Base-by-base conservation (phyloP, 768 basidiomycete genomes). In the Auriscalpium vulgare region DNA sequence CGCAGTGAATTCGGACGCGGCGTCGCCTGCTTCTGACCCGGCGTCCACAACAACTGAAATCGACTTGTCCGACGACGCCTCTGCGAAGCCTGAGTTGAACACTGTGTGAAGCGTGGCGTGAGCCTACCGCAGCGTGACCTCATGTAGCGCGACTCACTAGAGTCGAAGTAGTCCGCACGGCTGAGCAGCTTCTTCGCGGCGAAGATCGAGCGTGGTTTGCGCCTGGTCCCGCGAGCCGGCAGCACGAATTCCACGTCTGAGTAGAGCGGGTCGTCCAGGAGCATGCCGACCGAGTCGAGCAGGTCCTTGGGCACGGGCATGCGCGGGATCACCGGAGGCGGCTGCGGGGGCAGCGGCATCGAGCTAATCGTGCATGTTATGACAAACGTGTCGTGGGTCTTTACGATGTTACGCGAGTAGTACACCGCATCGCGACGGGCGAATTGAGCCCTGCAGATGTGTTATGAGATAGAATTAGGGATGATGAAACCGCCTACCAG, bases 191-290 rank as follows among this genome's bases (percentile, higher is more conserved):
- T 81, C 60, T 78, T 81, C 46, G 82, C 81, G 1, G 90, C 91
- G 66, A 81, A 87, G 59, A 94, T 87, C 14, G 65, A 65, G 14
- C 75, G 68, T 29, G 63, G 60, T 44, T 70, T 74, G 21, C 69
- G 68, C 14, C 71, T 70, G 29, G 73, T 67, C 37, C 75, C 65
- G 36, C 71, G 71, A 45, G 73, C 70, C 0, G 87, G 87, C 35
- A 93, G 71, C 17, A 91, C 72, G 60, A 94, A 93, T 66, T 87
- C 84, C 16, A 93, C 81, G 63, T 94, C 91, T 7, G 91, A 91
- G 62, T 92, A 93, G 11, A 79, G 66, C n/a, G 87, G 87, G 63
- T 93, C 87, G 62, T 93, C 85, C 10, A 93, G 73, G 23, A 93
- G 71, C 36, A 75, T 70, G 6, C 91, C 91, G n/a, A 92, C 75